Evolutionary conservation across 2,329 filamentous ascomycete genomes (phyloP).

Genomic region (Botryotinia convoluta): DNA sequence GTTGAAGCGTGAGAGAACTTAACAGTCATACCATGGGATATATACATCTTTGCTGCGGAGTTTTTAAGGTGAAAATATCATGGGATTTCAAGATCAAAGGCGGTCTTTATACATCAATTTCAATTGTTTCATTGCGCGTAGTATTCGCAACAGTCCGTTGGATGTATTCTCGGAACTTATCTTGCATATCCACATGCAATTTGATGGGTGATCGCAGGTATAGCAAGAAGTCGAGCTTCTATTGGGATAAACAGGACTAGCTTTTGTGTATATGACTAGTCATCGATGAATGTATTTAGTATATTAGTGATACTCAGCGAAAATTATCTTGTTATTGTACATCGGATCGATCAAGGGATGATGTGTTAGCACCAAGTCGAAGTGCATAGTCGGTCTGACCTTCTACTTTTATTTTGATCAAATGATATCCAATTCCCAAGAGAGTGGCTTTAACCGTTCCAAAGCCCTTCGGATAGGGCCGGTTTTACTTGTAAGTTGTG

Average conservation of each 20-base stretch:
- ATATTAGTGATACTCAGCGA: neutral
- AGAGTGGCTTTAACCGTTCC: neutral
- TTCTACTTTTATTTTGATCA: neutral
- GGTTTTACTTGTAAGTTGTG: neutral
- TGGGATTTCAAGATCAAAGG: neutral
- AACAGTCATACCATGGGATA: neutral
- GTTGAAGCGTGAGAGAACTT: neutral
- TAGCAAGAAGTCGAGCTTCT: neutral
- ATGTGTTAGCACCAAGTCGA: neutral
- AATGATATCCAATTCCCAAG: too few relatives aligned
- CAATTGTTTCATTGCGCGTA: neutral
- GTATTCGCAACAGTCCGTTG: neutral
- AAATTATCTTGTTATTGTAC: neutral
- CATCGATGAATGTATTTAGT: neutral
- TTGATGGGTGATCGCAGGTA: neutral
- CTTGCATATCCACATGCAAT: neutral
- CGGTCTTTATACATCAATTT: neutral
- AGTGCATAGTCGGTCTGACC: neutral
- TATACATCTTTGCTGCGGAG: neutral
- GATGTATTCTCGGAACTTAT: neutral
- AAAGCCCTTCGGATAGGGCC: too few relatives aligned
- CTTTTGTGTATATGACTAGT: constrained; percentile 1
- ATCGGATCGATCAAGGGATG: neutral
- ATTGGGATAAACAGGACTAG: constrained; percentile 4
- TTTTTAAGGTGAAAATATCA: neutral